Evolutionary conservation across 1,284 basidiomycete species (phyloP).

Genomic region (Cutaneotrichosporon daszewskae): DNA sequence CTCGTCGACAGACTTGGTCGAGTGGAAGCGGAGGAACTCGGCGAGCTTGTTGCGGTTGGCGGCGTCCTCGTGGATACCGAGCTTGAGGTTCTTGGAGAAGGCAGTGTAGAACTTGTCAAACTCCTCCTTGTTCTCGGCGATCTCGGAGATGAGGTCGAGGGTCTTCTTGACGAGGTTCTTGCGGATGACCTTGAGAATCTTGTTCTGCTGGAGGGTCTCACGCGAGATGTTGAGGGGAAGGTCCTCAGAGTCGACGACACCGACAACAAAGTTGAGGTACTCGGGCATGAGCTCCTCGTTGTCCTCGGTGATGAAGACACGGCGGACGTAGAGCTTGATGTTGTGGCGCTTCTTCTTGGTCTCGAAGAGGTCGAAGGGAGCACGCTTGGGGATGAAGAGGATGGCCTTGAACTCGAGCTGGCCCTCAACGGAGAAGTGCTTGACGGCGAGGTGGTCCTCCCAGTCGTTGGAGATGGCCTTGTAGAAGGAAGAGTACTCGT

Average conservation of each 20-base stretch:
- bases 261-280: constrained; percentile 99
- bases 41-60: constrained; percentile 99
- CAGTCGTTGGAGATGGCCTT: constrained; percentile 99
- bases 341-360: constrained; percentile 99
- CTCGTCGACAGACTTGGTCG: constrained; percentile 92
- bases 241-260: constrained; percentile 99
- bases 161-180: constrained; percentile 99
- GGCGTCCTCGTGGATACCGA: constrained; percentile 98
- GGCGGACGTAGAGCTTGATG: constrained; percentile 99
- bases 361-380: constrained; percentile 99
- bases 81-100: constrained; percentile 96
- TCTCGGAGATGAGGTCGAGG: constrained; percentile 90
- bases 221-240: constrained; percentile 99
- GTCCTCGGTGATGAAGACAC: constrained; percentile 99
- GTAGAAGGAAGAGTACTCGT: constrained; percentile 97
- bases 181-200: constrained; percentile 81
- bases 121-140: constrained; percentile 99
- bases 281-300: constrained; percentile 99
- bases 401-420: constrained; percentile 99
- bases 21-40: constrained; percentile 98
- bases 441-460: constrained; percentile 98
- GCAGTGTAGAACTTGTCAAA: constrained; percentile 91
- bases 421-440: constrained; percentile 99
- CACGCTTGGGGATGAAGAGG: constrained; percentile 92
- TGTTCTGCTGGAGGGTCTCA: constrained; percentile 99